phyloP scores from a whole-genome alignment of 164 flowering plant species.

The Nelumbo lutea region DNA sequence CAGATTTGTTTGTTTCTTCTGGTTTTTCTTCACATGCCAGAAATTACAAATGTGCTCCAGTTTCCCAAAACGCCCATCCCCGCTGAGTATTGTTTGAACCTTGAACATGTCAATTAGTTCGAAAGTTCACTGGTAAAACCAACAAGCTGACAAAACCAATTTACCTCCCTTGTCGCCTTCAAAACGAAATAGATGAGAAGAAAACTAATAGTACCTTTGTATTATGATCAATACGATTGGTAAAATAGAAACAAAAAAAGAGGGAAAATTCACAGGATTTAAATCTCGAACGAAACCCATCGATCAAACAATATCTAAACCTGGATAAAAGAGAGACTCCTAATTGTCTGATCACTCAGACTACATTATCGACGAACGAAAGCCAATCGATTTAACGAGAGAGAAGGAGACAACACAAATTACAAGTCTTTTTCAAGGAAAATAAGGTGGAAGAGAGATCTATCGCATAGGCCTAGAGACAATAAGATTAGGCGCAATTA shows the following conservation, averaged over 20 bases:
- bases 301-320: not conserved
- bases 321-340: not conserved
- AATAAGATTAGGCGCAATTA: not conserved
- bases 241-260: too few species aligned
- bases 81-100: not conserved
- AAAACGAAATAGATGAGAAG: not conserved
- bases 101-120: not conserved
- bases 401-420: too few species aligned
- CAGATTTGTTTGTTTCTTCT: not conserved
- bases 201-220: not conserved
- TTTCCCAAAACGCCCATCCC: not conserved
- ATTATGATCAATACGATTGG: not conserved
- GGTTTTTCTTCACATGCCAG: too few species aligned
- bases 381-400: not conserved
- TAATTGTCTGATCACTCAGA: not conserved
- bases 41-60: not conserved
- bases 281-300: not conserved
- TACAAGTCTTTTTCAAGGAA: too few species aligned
- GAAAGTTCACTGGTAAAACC: not conserved
- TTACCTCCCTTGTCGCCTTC: not conserved
- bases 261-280: not conserved
- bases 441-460: not conserved
- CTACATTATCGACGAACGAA: not conserved
- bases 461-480: not conserved
- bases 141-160: not conserved